Percentiles rank a stretch among this genome's conserved stretches.
These are phyloP conservation scores for Dendrobium catenatum DNA, from an alignment of 106 monocot species.

Conservation along the genomic window DNA sequence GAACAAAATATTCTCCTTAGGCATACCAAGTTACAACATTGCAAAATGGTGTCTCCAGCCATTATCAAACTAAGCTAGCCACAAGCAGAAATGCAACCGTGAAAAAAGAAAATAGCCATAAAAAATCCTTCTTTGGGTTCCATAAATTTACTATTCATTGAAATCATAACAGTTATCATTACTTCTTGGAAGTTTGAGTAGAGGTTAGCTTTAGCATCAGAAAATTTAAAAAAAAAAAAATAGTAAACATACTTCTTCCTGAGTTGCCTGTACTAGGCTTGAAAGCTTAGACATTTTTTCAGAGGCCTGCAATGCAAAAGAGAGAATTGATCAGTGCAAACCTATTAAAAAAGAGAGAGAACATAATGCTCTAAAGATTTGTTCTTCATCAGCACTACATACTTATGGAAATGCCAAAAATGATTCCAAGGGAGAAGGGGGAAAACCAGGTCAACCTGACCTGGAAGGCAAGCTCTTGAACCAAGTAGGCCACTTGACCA, in stretches of 20 bases:
- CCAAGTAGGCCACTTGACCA: no score
- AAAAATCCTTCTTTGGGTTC: neutral
- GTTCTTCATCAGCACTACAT: neutral
- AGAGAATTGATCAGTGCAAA: neutral
- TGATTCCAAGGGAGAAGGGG: no score
- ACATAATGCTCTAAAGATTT: neutral
- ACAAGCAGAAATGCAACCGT: neutral
- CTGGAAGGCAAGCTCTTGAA: no score
- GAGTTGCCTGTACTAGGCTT: constrained; percentile 42
- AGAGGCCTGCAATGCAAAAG: constrained; percentile 43
- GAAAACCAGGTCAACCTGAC: no score
- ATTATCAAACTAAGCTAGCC: neutral
- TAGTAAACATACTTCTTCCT: constrained; percentile 54
- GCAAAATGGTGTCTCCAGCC: no score
- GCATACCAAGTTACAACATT: no score
- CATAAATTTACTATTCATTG: neutral
- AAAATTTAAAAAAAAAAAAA: neutral
- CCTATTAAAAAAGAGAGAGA: neutral
- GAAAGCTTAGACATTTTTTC: constrained; percentile 59
- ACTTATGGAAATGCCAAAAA: neutral
- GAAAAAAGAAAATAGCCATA: neutral
- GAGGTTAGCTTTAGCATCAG: neutral
- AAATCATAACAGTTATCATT: neutral
- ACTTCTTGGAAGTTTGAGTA: neutral
- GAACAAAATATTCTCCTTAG: no score